phyloP scores from a whole-genome alignment of 2,329 filamentous ascomycete species.

The Alternaria panax region DNA sequence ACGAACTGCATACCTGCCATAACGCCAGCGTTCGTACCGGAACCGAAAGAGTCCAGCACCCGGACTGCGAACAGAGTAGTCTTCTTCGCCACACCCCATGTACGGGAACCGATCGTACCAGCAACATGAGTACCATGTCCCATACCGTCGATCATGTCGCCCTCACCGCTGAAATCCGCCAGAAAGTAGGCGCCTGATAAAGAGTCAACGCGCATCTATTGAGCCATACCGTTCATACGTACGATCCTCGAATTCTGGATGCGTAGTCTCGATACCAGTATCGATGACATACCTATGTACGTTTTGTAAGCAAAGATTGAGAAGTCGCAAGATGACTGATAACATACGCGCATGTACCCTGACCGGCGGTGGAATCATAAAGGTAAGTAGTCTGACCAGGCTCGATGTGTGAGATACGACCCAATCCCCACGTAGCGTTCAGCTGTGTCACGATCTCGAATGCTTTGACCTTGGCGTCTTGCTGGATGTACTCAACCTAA shows the following conservation, averaged over 20 bases:
- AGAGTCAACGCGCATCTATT: not conserved
- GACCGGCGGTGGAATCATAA: slow-evolving; percentile 49
- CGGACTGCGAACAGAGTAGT: slow-evolving; percentile 47
- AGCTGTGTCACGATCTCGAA: slow-evolving; percentile 43
- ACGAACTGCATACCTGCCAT: slow-evolving; percentile 39
- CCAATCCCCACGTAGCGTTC: slow-evolving; percentile 51
- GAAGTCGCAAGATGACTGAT: not conserved
- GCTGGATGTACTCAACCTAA: slow-evolving; percentile 48
- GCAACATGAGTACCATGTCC: slow-evolving; percentile 51
- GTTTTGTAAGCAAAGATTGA: not conserved
- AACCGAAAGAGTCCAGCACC: slow-evolving; percentile 42
- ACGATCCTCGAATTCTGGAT: slow-evolving; percentile 53
- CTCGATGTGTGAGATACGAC: slow-evolving; percentile 47
- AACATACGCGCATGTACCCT: slow-evolving; percentile 53
- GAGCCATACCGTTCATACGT: slow-evolving; percentile 14
- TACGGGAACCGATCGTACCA: slow-evolving; percentile 41
- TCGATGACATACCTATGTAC: slow-evolving; percentile 64
- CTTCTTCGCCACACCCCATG: slow-evolving; percentile 47
- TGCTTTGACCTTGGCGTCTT: slow-evolving; percentile 41
- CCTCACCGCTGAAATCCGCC: slow-evolving; percentile 36
- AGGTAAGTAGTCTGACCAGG: slow-evolving; percentile 44
- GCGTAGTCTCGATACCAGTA: slow-evolving; percentile 65
- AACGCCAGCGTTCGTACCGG: slow-evolving; percentile 31
- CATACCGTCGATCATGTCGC: slow-evolving; percentile 30
- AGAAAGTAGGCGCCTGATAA: slow-evolving; percentile 35